A percentile compares a stretch with the other conserved stretches of the same genome.
These are phyloP conservation scores for Wallacemonas sp. DNA, from an alignment of 208 protist species.

Conservation along the genomic window DNA sequence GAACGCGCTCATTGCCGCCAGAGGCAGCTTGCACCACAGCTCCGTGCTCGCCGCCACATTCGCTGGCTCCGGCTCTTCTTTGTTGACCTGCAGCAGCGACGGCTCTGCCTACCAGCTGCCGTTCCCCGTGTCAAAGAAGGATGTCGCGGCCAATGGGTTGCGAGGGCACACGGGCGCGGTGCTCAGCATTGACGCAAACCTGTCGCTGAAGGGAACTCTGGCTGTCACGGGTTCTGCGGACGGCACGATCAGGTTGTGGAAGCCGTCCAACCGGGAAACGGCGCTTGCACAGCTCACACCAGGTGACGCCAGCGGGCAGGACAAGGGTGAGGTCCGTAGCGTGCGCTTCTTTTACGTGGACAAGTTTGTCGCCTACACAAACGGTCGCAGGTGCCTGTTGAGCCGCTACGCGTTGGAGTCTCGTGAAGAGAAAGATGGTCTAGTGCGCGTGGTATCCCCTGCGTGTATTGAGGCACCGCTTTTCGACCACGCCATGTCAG, in stretches of 20 bases:
- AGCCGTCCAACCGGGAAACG: slow-evolving; percentile 26
- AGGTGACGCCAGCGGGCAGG: background rate
- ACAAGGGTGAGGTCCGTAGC: slow-evolving; percentile 20
- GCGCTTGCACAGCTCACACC: slow-evolving; percentile 13
- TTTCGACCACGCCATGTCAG: slow-evolving; percentile 20
- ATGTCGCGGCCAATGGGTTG: slow-evolving; percentile 31
- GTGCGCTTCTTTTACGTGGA: slow-evolving; percentile 83
- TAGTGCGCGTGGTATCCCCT: background rate
- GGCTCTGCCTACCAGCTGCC: slow-evolving; percentile 30
- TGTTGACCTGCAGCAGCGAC: slow-evolving; percentile 53
- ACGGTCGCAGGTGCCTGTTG: slow-evolving; percentile 9
- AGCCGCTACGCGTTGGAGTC: slow-evolving; percentile 13
- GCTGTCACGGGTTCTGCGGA: slow-evolving; percentile 55
- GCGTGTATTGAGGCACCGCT: slow-evolving; percentile 15
- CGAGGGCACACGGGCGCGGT: slow-evolving; percentile 30
- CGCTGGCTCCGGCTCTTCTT: slow-evolving; percentile 30
- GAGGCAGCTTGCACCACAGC: slow-evolving; percentile 22
- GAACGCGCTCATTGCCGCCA: slow-evolving; percentile 28
- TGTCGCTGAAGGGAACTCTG: slow-evolving; percentile 50
- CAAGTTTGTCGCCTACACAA: slow-evolving; percentile 59
- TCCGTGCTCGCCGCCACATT: slow-evolving; percentile 34
- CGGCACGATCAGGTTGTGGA: slow-evolving; percentile 57
- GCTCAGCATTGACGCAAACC: slow-evolving; percentile 50
- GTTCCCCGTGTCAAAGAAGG: slow-evolving; percentile 47
- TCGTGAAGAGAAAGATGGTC: slow-evolving; percentile 11